A percentile compares a stretch with the other conserved stretches of the same genome.
Evolutionary conservation across 140 eudicot genomes (phyloP).

Genomic region (Bidens hawaiensis): DNA sequence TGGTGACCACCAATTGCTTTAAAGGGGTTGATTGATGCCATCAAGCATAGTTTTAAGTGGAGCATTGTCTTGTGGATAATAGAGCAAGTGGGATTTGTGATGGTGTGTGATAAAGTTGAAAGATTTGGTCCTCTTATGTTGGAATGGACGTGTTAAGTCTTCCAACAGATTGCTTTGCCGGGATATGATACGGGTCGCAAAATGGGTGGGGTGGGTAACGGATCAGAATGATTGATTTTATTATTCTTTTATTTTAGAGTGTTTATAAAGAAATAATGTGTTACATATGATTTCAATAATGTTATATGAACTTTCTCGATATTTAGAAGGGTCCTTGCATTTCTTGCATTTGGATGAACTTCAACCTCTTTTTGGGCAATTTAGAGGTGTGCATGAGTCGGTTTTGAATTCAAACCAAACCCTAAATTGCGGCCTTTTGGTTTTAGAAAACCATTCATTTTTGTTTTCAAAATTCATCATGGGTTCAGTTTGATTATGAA

Average conservation of each 20-base stretch:
- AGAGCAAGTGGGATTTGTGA: conserved; percentile 5
- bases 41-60: background rate
- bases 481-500: too few relatives aligned
- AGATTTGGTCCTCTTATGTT: conserved; percentile 13
- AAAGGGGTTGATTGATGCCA: background rate
- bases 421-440: too few relatives aligned
- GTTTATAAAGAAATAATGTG: background rate
- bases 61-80: conserved; percentile 7
- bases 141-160: background rate
- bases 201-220: background rate
- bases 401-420: too few relatives aligned
- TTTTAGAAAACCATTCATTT: too few relatives aligned
- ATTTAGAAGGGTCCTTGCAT: too few relatives aligned
- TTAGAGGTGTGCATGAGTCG: background rate
- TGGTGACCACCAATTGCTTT: conserved; percentile 9
- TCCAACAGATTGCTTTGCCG: background rate
- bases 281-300: background rate
- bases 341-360: too few relatives aligned
- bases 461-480: too few relatives aligned
- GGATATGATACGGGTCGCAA: background rate
- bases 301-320: too few relatives aligned
- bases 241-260: too few relatives aligned
- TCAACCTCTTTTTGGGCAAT: too few relatives aligned
- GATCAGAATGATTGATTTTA: background rate
- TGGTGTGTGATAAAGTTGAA: conserved; percentile 6